These are phyloP conservation scores for Cyberlindnera nakhonratchasimensis DNA, from an alignment of 805 yeast species.

Conservation along the genomic window DNA sequence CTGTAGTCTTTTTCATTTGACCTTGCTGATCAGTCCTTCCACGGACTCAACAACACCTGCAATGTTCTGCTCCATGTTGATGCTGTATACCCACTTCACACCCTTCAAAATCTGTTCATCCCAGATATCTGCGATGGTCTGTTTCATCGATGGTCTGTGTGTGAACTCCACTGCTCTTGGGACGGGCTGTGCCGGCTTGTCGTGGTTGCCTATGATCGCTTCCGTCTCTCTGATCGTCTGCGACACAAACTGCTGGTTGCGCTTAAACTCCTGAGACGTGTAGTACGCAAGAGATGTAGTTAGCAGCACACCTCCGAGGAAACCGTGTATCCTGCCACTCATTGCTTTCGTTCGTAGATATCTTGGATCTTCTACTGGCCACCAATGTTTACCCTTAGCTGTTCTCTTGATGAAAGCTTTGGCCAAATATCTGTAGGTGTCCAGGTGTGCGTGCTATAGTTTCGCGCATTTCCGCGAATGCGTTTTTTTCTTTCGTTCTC, in stretches of 20 bases:
- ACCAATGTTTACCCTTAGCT: no score
- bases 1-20: neutral
- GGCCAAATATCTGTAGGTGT: no score
- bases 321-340: conserved; percentile 53
- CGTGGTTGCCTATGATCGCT: conserved; percentile 49
- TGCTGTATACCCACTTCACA: conserved; percentile 60
- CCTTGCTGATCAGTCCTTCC: conserved; percentile 9
- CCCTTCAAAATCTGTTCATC: conserved; percentile 63
- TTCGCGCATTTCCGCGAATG: conserved; percentile 1
- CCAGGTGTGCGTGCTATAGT: conserved; percentile 6
- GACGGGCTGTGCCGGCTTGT: conserved; percentile 40
- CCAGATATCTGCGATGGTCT: conserved; percentile 77
- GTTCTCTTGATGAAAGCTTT: no score
- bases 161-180: conserved; percentile 42
- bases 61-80: conserved; percentile 42
- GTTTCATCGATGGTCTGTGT: conserved; percentile 46
- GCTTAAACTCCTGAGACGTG: conserved; percentile 53
- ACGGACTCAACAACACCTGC: conserved; percentile 13
- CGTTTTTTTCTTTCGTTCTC: conserved; percentile 1
- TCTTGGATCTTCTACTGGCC: neutral
- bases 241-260: conserved; percentile 45
- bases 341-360: conserved; percentile 17
- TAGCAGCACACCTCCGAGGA: conserved; percentile 58
- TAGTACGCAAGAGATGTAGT: conserved; percentile 61
- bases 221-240: conserved; percentile 45